Base-by-base conservation (phyloP, 345 rosid species). In the Brassica rapa region DNA sequence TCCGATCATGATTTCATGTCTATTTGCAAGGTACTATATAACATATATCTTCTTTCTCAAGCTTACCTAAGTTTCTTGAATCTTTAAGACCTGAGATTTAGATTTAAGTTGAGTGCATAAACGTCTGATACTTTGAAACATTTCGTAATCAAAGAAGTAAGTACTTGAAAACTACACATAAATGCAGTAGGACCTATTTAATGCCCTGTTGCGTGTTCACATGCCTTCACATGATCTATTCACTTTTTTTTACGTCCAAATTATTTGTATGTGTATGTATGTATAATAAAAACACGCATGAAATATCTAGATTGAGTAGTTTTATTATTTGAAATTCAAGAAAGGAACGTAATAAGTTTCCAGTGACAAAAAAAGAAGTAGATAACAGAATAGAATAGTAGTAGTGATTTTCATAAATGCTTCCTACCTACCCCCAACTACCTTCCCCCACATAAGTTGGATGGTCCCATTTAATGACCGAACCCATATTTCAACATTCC, bases 1-100 rank as follows among this genome's bases (percentile, higher is more conserved):
- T 85, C 97, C 1, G 98, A 95, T 78, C 94, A 93, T 29, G 96
- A 90, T 83, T 95, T 91, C 91, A 93, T 95, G 99, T 82, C 96
- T 56, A 78, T 93, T 77, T 95, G 99, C 93, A 91, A 95, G 97
- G 99, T 93, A 56, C 27, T 4, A 14, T 61, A 4, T 2, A 21
- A 56, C 29, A 56, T 56, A 56, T 19, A 57, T 57, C 62, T 57
- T 4, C 29, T 57, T 57, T 21, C 14, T 57, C 6, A 57, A 57
- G 29, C 30, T 74, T 74, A 0, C 16, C 66, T 55, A 24, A 30
- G 62, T 76, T 60, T 61, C 25, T 23, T 23, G 62, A 59, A 57
- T 57, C 29, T 57, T 3, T 57, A 57, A 57, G 21, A 59, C 0
- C 62, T 30, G n/a, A 30, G 2, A 9, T 16, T 56, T 19, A 56